phyloP scores from a whole-genome alignment of 768 basidiomycete species.

The Candolleomyces aberdarensis region DNA sequence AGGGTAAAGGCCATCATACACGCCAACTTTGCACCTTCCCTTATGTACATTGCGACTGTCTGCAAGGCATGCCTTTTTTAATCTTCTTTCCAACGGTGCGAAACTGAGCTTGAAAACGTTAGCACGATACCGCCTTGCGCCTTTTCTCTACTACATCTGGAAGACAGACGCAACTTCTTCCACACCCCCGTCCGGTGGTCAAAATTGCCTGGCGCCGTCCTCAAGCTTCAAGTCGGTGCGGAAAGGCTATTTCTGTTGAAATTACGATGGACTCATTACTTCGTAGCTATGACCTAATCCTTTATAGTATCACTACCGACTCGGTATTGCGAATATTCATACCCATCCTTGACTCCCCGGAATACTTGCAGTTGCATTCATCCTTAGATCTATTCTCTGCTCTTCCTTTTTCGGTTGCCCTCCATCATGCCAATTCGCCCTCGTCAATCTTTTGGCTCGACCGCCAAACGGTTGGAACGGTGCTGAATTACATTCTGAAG shows the following conservation, averaged over 20 bases:
- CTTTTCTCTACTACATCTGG: conserved; percentile 74
- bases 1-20: conserved; percentile 49
- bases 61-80: conserved; percentile 43
- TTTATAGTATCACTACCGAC: conserved; percentile 84
- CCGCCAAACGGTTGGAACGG: conserved; percentile 51
- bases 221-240: conserved; percentile 60
- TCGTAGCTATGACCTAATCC: conserved; percentile 60
- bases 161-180: conserved; percentile 60
- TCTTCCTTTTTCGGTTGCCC: conserved; percentile 36
- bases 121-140: conserved; percentile 55
- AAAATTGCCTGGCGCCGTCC: conserved; percentile 72
- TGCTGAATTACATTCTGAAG: conserved; percentile 41
- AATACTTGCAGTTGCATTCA: conserved; percentile 80
- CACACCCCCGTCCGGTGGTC: conserved; percentile 71
- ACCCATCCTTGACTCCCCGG: conserved; percentile 84
- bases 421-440: conserved; percentile 26
- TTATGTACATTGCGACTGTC: conserved; percentile 69
- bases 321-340: conserved; percentile 81
- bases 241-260: conserved; percentile 5
- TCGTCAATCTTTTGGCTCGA: conserved; percentile 72
- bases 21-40: conserved; percentile 68
- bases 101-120: conserved; percentile 2
- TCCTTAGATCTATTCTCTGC: conserved; percentile 72
- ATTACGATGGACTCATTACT: conserved; percentile 20
- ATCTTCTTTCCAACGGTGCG: background rate